phyloP scores from a whole-genome alignment of 2,329 filamentous ascomycete genomes.

The Gnomoniopsis sp. region DNA sequence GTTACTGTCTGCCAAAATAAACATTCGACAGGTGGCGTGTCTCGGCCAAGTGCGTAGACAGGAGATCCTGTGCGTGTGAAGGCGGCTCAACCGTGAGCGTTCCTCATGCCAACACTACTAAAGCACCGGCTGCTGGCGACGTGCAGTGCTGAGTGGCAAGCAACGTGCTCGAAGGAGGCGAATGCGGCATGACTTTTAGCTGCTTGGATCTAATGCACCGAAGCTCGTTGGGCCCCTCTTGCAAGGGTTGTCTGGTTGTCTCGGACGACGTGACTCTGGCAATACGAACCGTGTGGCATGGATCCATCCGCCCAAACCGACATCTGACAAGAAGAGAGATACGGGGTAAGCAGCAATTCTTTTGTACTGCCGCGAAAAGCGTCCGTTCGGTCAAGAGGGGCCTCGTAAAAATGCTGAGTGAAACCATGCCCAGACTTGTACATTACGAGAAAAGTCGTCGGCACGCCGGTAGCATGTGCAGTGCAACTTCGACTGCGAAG shows the following conservation, averaged over 20 bases:
- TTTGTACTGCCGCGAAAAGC: not conserved
- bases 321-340: not conserved
- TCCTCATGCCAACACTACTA: too few relatives aligned
- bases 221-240: not conserved
- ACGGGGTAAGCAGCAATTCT: not conserved
- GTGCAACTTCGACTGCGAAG: slow-evolving; percentile 1
- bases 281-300: slow-evolving; percentile 14
- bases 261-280: slow-evolving; percentile 1
- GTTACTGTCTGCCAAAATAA: not conserved
- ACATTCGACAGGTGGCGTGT: too few relatives aligned
- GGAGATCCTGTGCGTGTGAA: not conserved
- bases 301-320: slow-evolving; percentile 2
- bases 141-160: not conserved
- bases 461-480: not conserved
- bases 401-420: slow-evolving; percentile 7
- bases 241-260: slow-evolving; percentile 12
- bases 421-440: not conserved
- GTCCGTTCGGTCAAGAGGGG: not conserved
- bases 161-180: not conserved
- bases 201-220: slow-evolving; percentile 17
- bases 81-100: not conserved
- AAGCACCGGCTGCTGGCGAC: slow-evolving; percentile 5
- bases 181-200: slow-evolving; percentile 1
- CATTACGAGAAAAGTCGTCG: not conserved
- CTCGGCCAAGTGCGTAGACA: not conserved